Evolutionary conservation across 306 rosid genomes (phyloP).

Genomic region (Aeschynomene evenia): DNA sequence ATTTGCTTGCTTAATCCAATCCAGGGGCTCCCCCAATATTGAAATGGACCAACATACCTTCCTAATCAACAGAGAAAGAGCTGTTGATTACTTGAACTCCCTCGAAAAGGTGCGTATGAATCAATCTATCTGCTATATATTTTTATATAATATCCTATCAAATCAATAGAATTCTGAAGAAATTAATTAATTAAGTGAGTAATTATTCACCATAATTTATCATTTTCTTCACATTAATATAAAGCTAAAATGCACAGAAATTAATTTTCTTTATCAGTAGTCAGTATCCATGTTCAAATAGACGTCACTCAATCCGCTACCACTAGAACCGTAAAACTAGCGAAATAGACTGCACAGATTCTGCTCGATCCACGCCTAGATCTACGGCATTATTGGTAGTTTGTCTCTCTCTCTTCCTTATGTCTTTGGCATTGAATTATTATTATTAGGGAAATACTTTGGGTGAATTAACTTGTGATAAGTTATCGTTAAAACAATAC

Average conservation of each 20-base stretch:
- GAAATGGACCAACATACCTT: slow-evolving; percentile 87
- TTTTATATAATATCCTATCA: no score
- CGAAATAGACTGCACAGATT: background rate
- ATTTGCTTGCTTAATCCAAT: background rate
- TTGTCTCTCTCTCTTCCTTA: background rate
- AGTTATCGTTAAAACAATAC: background rate
- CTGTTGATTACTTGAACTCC: slow-evolving; percentile 81
- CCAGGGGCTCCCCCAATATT: slow-evolving; percentile 79
- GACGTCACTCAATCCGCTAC: background rate
- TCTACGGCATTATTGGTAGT: background rate
- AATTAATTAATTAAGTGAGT: no score
- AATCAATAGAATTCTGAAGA: no score
- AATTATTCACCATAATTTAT: no score
- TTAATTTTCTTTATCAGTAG: slow-evolving; percentile 1
- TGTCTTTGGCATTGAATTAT: background rate
- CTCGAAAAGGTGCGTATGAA: slow-evolving; percentile 72
- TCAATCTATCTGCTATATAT: no score
- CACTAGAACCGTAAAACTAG: background rate
- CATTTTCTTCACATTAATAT: background rate
- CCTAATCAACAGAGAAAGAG: slow-evolving; percentile 77
- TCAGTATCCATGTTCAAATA: background rate
- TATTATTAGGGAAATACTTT: no score
- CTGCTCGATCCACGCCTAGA: background rate
- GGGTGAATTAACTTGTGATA: background rate
- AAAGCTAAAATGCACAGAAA: no score